Evolutionary conservation across 1,284 basidiomycete genomes (phyloP).

Genomic region (Hypsizygus ulmarius): DNA sequence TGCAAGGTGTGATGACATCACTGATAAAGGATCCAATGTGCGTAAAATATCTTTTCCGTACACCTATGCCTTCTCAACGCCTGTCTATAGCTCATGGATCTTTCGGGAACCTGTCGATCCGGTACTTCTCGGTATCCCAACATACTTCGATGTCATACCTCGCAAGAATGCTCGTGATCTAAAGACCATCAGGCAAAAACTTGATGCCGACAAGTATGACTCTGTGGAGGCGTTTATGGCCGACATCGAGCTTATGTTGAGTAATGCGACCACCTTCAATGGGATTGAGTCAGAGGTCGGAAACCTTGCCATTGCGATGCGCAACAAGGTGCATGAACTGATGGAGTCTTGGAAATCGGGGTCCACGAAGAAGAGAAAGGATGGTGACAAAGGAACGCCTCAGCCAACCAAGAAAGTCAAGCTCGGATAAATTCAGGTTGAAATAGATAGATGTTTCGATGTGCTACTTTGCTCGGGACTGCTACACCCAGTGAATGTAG

Average conservation of each 20-base stretch:
- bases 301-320: slow-evolving; percentile 48
- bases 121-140: slow-evolving; percentile 72
- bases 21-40: slow-evolving; percentile 73
- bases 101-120: slow-evolving; percentile 89
- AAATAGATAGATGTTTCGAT: slow-evolving; percentile 11
- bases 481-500: slow-evolving; percentile 18
- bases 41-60: slow-evolving; percentile 29
- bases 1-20: slow-evolving; percentile 72
- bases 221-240: slow-evolving; percentile 74
- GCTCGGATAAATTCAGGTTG: slow-evolving; percentile 33
- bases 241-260: slow-evolving; percentile 82
- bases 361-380: slow-evolving; percentile 62
- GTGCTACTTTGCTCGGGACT: slow-evolving; percentile 10
- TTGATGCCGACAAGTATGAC: slow-evolving; percentile 84
- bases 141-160: slow-evolving; percentile 81
- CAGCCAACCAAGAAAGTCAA: slow-evolving; percentile 70
- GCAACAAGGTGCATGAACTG: slow-evolving; percentile 52
- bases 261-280: slow-evolving; percentile 87
- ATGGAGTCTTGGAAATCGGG: slow-evolving; percentile 46
- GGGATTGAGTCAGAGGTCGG: slow-evolving; percentile 77
- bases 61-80: slow-evolving; percentile 5
- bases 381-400: slow-evolving; percentile 56
- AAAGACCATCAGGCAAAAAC: slow-evolving; percentile 75
- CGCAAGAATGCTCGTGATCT: slow-evolving; percentile 88
- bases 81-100: slow-evolving; percentile 56